Evolutionary conservation across 768 basidiomycete species (phyloP).

Genomic region (Symmetrospora coprosmae): DNA sequence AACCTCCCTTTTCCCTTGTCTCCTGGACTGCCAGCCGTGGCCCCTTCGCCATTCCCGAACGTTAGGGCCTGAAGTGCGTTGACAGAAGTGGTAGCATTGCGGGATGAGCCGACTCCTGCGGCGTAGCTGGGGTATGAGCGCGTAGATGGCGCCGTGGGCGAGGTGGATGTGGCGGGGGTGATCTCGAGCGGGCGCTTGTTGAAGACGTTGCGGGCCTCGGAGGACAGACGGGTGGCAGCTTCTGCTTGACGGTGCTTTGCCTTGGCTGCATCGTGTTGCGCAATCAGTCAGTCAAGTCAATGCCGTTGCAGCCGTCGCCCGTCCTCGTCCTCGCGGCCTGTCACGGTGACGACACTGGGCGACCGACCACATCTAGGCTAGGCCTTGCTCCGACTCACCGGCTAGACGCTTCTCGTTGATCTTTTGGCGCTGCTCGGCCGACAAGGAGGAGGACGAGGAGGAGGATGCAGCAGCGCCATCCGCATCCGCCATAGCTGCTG

Average conservation of each 20-base stretch:
- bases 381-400: too few relatives aligned
- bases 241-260: constrained; percentile 7
- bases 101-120: not conserved
- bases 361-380: too few relatives aligned
- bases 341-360: too few relatives aligned
- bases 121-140: constrained; percentile 20
- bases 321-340: too few relatives aligned
- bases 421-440: too few relatives aligned
- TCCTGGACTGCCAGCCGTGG: not conserved
- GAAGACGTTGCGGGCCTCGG: constrained; percentile 2
- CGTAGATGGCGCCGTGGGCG: constrained; percentile 44
- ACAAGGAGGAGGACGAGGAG: too few relatives aligned
- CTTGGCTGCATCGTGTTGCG: constrained; percentile 11
- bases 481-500: too few relatives aligned
- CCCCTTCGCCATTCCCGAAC: not conserved
- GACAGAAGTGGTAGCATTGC: constrained; percentile 8
- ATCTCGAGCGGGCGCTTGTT: constrained; percentile 40
- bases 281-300: too few relatives aligned
- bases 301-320: too few relatives aligned
- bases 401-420: too few relatives aligned
- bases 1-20: constrained; percentile 12
- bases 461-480: too few relatives aligned
- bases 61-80: constrained; percentile 37
- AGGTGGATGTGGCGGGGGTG: constrained; percentile 47
- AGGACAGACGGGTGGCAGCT: not conserved